phyloP scores from a whole-genome alignment of 371 early-diverging fungal genomes.

The Funneliformis caledonium region DNA sequence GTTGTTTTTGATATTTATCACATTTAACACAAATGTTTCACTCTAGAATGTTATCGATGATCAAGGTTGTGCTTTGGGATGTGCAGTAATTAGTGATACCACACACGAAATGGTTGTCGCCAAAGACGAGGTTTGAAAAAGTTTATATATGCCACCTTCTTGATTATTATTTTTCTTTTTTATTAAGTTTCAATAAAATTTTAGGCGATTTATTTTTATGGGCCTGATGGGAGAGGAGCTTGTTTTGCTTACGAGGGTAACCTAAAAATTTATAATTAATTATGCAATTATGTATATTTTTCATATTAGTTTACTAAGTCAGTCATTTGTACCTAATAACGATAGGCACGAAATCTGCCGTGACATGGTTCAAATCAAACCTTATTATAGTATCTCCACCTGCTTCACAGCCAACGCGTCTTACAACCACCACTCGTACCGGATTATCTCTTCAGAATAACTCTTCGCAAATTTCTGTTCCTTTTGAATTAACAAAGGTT shows the following conservation, averaged over 20 bases:
- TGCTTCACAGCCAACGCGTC: slow-evolving; percentile 51
- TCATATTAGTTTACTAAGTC: slow-evolving; percentile 40
- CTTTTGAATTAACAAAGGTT: slow-evolving; percentile 66
- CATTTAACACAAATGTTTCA: slow-evolving; percentile 9
- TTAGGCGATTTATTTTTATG: slow-evolving; percentile 89
- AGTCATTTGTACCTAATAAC: neutral
- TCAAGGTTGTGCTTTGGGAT: slow-evolving; percentile 81
- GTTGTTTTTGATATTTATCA: neutral
- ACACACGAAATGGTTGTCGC: slow-evolving; percentile 82
- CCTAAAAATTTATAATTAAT: neutral
- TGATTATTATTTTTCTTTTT: slow-evolving; percentile 4
- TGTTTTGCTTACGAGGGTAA: slow-evolving; percentile 88
- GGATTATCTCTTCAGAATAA: slow-evolving; percentile 45
- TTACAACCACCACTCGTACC: neutral
- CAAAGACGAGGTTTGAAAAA: slow-evolving; percentile 67
- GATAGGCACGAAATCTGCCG: slow-evolving; percentile 66
- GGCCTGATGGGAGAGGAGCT: slow-evolving; percentile 89
- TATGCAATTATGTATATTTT: slow-evolving; percentile 6
- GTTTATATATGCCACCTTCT: neutral
- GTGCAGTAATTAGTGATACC: slow-evolving; percentile 73
- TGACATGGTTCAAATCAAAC: slow-evolving; percentile 80
- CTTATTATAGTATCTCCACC: slow-evolving; percentile 72
- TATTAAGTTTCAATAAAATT: neutral
- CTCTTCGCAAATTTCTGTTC: slow-evolving; percentile 43
- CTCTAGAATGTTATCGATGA: slow-evolving; percentile 75